A percentile compares a stretch with the other conserved stretches of the same genome.
Conservation (phyloP, 345 rosid species). For the Eucalyptus sp. region DNA sequence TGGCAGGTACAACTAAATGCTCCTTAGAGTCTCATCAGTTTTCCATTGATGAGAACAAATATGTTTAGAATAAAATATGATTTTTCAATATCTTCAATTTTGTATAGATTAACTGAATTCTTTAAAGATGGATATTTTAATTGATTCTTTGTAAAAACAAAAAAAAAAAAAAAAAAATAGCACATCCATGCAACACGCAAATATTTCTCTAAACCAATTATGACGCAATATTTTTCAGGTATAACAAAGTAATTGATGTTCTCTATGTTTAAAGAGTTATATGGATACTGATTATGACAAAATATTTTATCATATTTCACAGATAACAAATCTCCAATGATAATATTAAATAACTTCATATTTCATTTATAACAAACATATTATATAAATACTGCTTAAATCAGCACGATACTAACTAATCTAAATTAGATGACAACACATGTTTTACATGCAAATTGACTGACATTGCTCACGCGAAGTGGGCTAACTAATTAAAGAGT, state of each 20-base stretch:
- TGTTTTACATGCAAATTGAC: neutral
- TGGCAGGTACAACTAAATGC: neutral
- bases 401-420: too few relatives aligned
- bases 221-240: neutral
- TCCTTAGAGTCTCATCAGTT: neutral
- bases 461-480: neutral
- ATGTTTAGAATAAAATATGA: neutral
- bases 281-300: too few relatives aligned
- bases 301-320: too few relatives aligned
- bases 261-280: neutral
- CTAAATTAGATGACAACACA: neutral
- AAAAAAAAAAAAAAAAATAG: too few relatives aligned
- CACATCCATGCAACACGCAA: too few relatives aligned
- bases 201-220: neutral
- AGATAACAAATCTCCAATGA: too few relatives aligned
- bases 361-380: too few relatives aligned
- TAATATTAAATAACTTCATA: too few relatives aligned
- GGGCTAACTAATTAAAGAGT: neutral
- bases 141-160: too few relatives aligned
- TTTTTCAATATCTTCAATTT: neutral
- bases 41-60: neutral
- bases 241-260: neutral
- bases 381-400: too few relatives aligned
- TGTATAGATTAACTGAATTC: neutral
- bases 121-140: too few relatives aligned